Base-by-base conservation (phyloP, 2,329 filamentous ascomycete genomes). In the Thelonectria rubi region DNA sequence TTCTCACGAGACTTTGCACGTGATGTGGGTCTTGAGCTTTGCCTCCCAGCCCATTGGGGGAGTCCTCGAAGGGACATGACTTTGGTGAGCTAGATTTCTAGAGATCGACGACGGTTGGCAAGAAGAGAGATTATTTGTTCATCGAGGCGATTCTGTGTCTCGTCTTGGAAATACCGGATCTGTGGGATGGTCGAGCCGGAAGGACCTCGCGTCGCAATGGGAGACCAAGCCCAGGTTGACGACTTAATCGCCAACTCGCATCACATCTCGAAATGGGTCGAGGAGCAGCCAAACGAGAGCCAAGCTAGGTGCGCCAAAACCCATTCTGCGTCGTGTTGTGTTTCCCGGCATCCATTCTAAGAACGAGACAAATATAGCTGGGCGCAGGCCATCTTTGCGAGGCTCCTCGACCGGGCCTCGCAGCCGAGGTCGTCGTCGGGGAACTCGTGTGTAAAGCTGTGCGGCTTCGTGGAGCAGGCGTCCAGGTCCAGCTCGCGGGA, bases 381-480 rank as follows among this genome's bases (percentile, higher is more conserved):
- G 65, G 81, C 79, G 20, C 69, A 79, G 61, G 71, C 71, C 34
- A 72, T 85, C 5, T 86, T 86, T 68, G 69, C 79, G 14, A 75
- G 77, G 50, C 79, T 87, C 11, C 76, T 87, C 5, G 68, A 74
- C 15, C 78, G 78, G 60, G 84, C 85, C 26, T 78, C 81, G 10
- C 82, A 85, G 69, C 84, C 86, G 12, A 83, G 82, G 54, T 81
- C 83, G 55, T 78, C 80, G 24, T 87, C 84, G 5, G 85, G 84
- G 12, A 83, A 86, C 68, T 82, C 84, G 14, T 88, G 74, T 65
- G 69, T 85, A 64, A 86, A 84, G 70, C 80, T 89, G 18, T 88
- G 86, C 65, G 84, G 86, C 32, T 88, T 89, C 64, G 81, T 89
- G 61, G 86, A 88, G 69, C 82, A 86, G 62, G 84, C 84, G 54